A percentile compares a stretch with the other conserved stretches of the same genome.
These are phyloP conservation scores for Trametes versicolor DNA, from an alignment of 1,284 basidiomycete genomes.

Conservation along the genomic window DNA sequence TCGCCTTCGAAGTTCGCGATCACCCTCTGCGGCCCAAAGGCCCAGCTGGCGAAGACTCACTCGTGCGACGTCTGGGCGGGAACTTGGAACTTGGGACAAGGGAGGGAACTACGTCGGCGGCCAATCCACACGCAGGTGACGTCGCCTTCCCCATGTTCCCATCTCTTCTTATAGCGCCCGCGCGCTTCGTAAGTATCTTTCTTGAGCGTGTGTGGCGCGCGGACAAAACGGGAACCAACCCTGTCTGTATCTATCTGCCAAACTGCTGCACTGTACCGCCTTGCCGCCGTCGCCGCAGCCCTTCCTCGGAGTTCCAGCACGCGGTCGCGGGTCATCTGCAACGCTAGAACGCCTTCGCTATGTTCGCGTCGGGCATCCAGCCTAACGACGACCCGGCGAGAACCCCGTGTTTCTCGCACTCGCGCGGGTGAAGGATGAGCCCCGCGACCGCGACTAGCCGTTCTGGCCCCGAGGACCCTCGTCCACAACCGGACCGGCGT, in stretches of 20 bases:
- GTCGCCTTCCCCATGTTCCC: background rate
- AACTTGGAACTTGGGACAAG: background rate
- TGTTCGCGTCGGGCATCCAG: conserved; percentile 13
- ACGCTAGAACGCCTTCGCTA: conserved; percentile 18
- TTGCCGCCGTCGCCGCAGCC: background rate
- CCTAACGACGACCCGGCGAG: conserved; percentile 8
- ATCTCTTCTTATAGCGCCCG: background rate
- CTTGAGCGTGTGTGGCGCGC: background rate
- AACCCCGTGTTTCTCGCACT: background rate
- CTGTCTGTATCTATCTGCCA: background rate
- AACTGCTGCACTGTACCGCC: background rate
- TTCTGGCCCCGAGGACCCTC: background rate
- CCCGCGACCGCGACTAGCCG: background rate
- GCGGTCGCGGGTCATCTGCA: conserved; percentile 20
- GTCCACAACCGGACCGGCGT: background rate
- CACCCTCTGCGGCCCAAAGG: too few species aligned
- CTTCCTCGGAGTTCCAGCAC: background rate
- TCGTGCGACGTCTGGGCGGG: too few species aligned
- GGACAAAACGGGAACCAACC: conserved; percentile 4
- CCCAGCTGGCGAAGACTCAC: too few species aligned
- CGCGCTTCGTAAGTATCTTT: background rate
- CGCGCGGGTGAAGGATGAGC: background rate
- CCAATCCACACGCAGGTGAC: background rate
- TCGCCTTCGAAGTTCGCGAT: background rate
- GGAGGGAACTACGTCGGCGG: background rate